phyloP scores from a whole-genome alignment of 2,329 filamentous ascomycete genomes.

The Ampelomyces quisqualis region DNA sequence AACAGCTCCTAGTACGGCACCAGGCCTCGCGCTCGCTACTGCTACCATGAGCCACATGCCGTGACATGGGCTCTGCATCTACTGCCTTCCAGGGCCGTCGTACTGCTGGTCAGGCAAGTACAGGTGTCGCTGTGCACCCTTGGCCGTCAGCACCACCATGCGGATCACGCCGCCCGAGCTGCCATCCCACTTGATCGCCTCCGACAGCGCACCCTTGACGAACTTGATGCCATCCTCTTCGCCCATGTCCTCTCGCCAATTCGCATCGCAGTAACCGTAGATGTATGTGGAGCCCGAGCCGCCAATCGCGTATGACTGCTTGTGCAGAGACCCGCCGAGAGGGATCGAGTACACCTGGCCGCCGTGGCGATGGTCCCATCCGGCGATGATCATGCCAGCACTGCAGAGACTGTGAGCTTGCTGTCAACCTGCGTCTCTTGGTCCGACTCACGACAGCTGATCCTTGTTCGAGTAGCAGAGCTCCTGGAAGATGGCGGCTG shows the following conservation, averaged over 20 bases:
- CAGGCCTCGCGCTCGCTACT: background rate
- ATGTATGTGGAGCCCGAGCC: conserved; percentile 98
- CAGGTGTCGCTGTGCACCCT: conserved; percentile 87
- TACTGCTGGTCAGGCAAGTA: conserved; percentile 91
- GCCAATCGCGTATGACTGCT: conserved; percentile 92
- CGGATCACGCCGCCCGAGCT: conserved; percentile 97
- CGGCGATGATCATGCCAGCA: conserved; percentile 97
- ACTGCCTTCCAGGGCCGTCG: conserved; percentile 65
- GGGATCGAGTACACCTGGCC: conserved; percentile 98
- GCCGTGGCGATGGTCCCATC: conserved; percentile 91
- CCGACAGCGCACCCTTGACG: conserved; percentile 84
- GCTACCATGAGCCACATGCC: too few relatives aligned
- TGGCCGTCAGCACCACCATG: conserved; percentile 91
- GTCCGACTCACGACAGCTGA: conserved; percentile 67
- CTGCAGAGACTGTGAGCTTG: conserved; percentile 52
- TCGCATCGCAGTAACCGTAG: conserved; percentile 95
- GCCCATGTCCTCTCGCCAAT: conserved; percentile 95
- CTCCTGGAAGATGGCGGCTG: conserved; percentile 95
- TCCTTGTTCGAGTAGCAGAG: conserved; percentile 99
- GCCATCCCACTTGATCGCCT: conserved; percentile 99
- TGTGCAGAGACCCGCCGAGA: conserved; percentile 93
- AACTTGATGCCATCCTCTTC: conserved; percentile 88
- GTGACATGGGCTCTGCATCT: conserved; percentile 10
- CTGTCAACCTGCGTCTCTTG: background rate
- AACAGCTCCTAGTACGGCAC: conserved; percentile 1